These are phyloP conservation scores for Chlamydomonas sp. DNA, from an alignment of 139 green algal genomes.

Conservation along the genomic window DNA sequence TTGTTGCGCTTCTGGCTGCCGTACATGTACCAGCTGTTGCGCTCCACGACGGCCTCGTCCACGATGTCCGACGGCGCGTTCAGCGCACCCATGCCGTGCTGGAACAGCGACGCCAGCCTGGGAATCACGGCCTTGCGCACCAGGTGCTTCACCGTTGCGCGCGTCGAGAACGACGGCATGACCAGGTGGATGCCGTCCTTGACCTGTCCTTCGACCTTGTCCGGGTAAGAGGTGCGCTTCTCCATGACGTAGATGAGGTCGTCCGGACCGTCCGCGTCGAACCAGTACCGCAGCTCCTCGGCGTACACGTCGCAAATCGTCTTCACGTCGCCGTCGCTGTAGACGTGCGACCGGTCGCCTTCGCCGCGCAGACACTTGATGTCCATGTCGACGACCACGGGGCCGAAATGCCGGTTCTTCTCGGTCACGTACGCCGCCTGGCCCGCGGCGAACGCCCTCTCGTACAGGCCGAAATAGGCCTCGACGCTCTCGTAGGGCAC, in stretches of 20 bases:
- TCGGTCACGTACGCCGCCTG: background rate
- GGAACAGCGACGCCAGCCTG: background rate
- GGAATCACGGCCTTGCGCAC: background rate
- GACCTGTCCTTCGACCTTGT: background rate
- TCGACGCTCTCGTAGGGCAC: background rate
- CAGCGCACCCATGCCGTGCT: background rate
- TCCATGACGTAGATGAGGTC: slow-evolving; percentile 5
- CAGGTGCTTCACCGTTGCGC: background rate
- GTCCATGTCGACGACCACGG: slow-evolving; percentile 7
- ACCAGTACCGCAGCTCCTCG: background rate
- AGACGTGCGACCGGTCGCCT: background rate
- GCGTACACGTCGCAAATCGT: background rate
- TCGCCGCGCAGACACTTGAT: background rate
- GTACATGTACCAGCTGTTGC: slow-evolving; percentile 17
- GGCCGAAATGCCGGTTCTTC: background rate
- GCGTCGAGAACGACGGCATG: slow-evolving; percentile 11
- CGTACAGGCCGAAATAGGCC: slow-evolving; percentile 1
- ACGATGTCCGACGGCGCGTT: slow-evolving; percentile 1
- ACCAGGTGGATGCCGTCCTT: slow-evolving; percentile 17
- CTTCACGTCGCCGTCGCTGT: background rate
- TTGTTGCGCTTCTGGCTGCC: slow-evolving; percentile 12
- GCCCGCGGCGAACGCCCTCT: background rate
- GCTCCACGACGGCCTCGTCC: slow-evolving; percentile 11
- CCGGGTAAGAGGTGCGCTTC: background rate
- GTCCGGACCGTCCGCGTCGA: background rate